These are phyloP conservation scores for Breynia disticha DNA, from an alignment of 441 rosid species.

Conservation along the genomic window DNA sequence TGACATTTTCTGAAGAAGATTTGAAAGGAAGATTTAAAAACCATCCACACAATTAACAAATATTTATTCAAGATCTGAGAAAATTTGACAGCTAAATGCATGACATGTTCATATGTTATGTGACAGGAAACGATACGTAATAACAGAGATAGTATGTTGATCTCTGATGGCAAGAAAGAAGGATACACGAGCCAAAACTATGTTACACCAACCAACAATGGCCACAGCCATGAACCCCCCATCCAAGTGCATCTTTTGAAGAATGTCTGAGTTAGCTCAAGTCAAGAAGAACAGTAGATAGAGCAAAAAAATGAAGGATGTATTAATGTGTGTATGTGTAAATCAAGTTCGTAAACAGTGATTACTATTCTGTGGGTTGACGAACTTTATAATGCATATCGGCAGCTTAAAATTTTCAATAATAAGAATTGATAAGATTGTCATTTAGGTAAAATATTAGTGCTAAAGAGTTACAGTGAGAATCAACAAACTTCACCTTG, in stretches of 20 bases:
- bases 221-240: slow-evolving; percentile 48
- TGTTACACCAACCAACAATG: slow-evolving; percentile 8
- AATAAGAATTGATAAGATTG: no score
- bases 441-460: no score
- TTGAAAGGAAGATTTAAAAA: no score
- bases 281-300: slow-evolving; percentile 40
- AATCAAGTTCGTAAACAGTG: neutral
- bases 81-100: neutral
- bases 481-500: slow-evolving; percentile 1
- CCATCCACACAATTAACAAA: no score
- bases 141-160: neutral
- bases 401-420: no score
- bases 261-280: slow-evolving; percentile 37
- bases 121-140: neutral
- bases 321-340: neutral
- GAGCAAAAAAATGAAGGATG: slow-evolving; percentile 2
- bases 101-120: neutral
- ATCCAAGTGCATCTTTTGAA: slow-evolving; percentile 31
- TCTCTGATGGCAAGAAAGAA: neutral
- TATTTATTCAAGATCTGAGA: neutral
- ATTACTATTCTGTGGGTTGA: no score
- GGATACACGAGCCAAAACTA: neutral
- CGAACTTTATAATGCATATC: no score
- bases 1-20: no score
- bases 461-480: neutral